Base-by-base conservation (phyloP, 208 protist genomes). In the Acanthamoeba lugdunensis region DNA sequence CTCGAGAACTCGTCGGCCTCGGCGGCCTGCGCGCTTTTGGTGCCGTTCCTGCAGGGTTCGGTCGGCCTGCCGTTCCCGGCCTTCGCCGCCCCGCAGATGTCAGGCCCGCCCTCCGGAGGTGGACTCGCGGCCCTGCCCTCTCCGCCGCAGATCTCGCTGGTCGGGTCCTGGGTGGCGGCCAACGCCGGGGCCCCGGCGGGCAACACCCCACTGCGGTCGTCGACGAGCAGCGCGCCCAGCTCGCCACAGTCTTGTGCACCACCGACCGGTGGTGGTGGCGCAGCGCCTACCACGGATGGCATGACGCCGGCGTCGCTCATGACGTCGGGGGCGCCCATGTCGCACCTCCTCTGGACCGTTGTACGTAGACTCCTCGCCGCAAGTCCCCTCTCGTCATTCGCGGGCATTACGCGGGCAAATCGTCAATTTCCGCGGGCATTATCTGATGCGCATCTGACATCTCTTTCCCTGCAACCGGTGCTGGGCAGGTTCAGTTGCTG, bases 271-370 rank as follows among this genome's bases (percentile, higher is more conserved):
- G n/a, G n/a, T 14, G 21, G 56, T 23, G 18, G 56, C 11, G 37
- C 2, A 41, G 41, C 41, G 2, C 4, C 48, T 11, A 2, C 48
- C 48, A 50, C 48, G 48, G 48, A 50, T 50, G 5, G 58, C 58
- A 0, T 25, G 58, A 63, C 58, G n/a, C 25, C 61, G 25, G 18
- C 61, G 16, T 69, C 61, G 28, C 71, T 50, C 54, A 23, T 58
- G 54, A 58, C 54, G 5, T 79, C 71, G 13, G 28, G n/a, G 18
- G 41, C 30, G 14, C 71, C 71, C 18, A 33, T 79, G 71, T 30
- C 71, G 6, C 71, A 79, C 3, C 71, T 79, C 71, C 28, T 79
- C 30, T 79, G 71, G 71, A 79, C 71, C 28, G 71, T 48, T 6
- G 71, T 79, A 48, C 71, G 71, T 75, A 0, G 14, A 41, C 37